Base-by-base conservation (phyloP, 345 rosid species). In the Populus deltoides region DNA sequence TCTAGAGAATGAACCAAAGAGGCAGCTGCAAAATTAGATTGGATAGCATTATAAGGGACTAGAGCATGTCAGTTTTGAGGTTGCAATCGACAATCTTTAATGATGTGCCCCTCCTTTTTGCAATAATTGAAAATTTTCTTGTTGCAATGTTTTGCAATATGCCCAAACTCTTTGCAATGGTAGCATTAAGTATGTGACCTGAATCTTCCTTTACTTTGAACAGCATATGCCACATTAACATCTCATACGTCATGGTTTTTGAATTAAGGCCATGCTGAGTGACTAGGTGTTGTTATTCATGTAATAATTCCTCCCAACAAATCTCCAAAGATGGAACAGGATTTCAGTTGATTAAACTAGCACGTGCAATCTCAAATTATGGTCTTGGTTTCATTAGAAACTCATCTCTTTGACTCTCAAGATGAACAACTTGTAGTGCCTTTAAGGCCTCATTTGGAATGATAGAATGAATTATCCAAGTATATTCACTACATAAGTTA, bases 171-270 rank as follows among this genome's bases (percentile, higher is more conserved):
- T 38, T 38, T 68, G 22, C n/a, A 70, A 31, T 25, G 11, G 29
- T 38, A 68, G 11, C 49, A 10, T 5, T 68, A 22, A 7, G 61
- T 55, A 1, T 22, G 3, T 22, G 24, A 55, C 61, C 1, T 18
- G 15, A 22, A 29, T 31, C 47, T 70, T 7, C 71, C 71, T 38
- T 7, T 70, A 25, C n/a, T 20, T 25, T 45, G 29, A 24, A 35
- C n/a, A 24, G n/a, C 36, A 70, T 41, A 45, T 4, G 73, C 59
- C 17, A 45, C 38, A 8, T 36, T 90, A 55, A 55, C 61, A 55
- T 55, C 25, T 8, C 61, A 22, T 2, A 9, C 3, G 0, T 55
- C 62, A 55, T 8, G 62, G 62, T 22, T 55, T 18, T 3, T 55
- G 11, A 41, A 41, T 41, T 41, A 41, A 41, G 13, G 47, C 47